Percentiles rank a stretch among this genome's conserved stretches.
These are phyloP conservation scores for Castanea crenata DNA, from an alignment of 306 rosid species.

Conservation along the genomic window DNA sequence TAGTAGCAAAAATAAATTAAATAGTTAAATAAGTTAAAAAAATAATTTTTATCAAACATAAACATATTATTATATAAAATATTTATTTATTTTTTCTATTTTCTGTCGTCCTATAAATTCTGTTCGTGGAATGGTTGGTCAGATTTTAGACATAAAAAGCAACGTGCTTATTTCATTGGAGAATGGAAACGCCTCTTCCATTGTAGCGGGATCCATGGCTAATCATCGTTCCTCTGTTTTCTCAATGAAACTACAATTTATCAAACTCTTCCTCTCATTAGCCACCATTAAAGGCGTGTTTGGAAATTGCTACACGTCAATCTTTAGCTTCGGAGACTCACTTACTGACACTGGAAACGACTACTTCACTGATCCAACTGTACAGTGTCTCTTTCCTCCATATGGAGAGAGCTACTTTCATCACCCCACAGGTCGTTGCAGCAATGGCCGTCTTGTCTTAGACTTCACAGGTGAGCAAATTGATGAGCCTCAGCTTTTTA, in stretches of 20 bases:
- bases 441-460: slow-evolving; percentile 31
- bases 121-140: too few species aligned
- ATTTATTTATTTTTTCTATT: too few species aligned
- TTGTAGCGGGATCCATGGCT: not conserved
- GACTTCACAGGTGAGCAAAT: slow-evolving; percentile 22
- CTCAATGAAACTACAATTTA: not conserved
- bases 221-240: not conserved
- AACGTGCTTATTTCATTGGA: too few species aligned
- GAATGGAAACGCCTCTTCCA: not conserved
- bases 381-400: slow-evolving; percentile 13
- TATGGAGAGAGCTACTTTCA: slow-evolving; percentile 32
- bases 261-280: not conserved
- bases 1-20: too few species aligned
- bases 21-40: too few species aligned
- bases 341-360: slow-evolving; percentile 56
- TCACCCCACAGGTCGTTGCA: slow-evolving; percentile 31
- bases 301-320: slow-evolving; percentile 25
- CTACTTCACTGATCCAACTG: not conserved
- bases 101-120: too few species aligned
- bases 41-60: too few species aligned
- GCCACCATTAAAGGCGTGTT: not conserved
- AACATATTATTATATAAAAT: too few species aligned
- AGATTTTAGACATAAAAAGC: too few species aligned
- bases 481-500: not conserved
- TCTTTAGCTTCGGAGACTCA: slow-evolving; percentile 75